Evolutionary conservation across 179 eudicot genomes (phyloP).

Genomic region (Gypsophila paniculata): DNA sequence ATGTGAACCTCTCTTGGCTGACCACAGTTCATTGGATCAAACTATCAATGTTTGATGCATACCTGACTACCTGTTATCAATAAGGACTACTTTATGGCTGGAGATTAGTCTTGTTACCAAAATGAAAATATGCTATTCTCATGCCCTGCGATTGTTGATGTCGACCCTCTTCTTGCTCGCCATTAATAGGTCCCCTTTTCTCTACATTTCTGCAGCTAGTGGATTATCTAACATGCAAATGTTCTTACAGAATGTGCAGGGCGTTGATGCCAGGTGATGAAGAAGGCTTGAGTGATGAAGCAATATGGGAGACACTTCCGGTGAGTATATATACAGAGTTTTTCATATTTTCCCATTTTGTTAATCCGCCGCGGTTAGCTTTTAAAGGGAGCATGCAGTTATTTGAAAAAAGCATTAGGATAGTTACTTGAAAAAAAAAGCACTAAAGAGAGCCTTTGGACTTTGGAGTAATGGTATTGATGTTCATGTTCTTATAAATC

Average conservation of each 20-base stretch:
- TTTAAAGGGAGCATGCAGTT: not conserved
- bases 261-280: slow-evolving; percentile 91
- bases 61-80: not conserved
- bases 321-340: slow-evolving; percentile 41
- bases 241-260: slow-evolving; percentile 75
- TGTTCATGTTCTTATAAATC: not conserved
- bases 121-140: not conserved
- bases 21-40: not conserved
- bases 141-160: not conserved
- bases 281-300: slow-evolving; percentile 80
- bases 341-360: not conserved
- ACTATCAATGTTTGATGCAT: not conserved
- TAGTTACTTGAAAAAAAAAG: not conserved
- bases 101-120: not conserved
- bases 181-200: not conserved
- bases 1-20: too few species aligned
- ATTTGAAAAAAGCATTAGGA: not conserved
- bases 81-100: not conserved
- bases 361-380: not conserved
- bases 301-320: slow-evolving; percentile 98
- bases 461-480: not conserved
- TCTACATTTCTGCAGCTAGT: not conserved
- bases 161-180: not conserved
- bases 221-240: slow-evolving; percentile 14
- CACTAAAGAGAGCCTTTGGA: not conserved